phyloP scores from a whole-genome alignment of 2,329 filamentous ascomycete species.

The Fusarium duplospermum region DNA sequence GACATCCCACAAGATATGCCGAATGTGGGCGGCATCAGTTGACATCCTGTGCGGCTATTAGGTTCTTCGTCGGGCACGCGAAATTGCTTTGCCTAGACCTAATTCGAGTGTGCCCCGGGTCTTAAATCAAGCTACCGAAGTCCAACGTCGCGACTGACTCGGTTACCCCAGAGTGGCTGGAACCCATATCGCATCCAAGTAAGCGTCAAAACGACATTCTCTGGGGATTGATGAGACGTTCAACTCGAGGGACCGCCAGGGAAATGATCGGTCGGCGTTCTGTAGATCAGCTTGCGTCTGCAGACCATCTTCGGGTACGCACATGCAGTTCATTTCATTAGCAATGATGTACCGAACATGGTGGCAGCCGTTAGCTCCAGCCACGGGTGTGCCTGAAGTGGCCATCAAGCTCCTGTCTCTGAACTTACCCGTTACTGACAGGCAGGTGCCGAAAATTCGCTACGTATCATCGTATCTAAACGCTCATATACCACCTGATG shows the following conservation, averaged over 20 bases:
- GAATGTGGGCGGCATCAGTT: slow-evolving; percentile 23
- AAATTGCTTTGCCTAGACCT: slow-evolving; percentile 16
- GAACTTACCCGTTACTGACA: background rate
- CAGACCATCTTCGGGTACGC: slow-evolving; percentile 4
- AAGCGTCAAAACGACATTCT: background rate
- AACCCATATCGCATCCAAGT: background rate
- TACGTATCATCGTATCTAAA: background rate
- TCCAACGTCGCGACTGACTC: slow-evolving; percentile 26
- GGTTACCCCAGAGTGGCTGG: slow-evolving; percentile 18
- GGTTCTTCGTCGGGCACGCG: slow-evolving; percentile 5
- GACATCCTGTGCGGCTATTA: slow-evolving; percentile 14
- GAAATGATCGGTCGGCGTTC: background rate
- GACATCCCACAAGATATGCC: background rate
- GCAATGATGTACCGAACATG: background rate
- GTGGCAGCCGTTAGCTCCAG: background rate
- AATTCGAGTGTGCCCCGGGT: slow-evolving; percentile 18
- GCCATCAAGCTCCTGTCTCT: slow-evolving; percentile 6
- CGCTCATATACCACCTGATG: background rate
- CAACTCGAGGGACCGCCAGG: background rate
- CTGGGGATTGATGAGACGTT: background rate
- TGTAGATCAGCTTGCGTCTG: background rate
- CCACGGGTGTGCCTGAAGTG: background rate
- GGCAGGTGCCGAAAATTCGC: background rate
- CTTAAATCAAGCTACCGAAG: slow-evolving; percentile 13
- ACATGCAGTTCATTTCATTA: slow-evolving; percentile 3